Percentiles rank a stretch among this genome's conserved stretches.
Conservation (phyloP, 1,284 basidiomycete species). For the Heterobasidion parviporum region DNA sequence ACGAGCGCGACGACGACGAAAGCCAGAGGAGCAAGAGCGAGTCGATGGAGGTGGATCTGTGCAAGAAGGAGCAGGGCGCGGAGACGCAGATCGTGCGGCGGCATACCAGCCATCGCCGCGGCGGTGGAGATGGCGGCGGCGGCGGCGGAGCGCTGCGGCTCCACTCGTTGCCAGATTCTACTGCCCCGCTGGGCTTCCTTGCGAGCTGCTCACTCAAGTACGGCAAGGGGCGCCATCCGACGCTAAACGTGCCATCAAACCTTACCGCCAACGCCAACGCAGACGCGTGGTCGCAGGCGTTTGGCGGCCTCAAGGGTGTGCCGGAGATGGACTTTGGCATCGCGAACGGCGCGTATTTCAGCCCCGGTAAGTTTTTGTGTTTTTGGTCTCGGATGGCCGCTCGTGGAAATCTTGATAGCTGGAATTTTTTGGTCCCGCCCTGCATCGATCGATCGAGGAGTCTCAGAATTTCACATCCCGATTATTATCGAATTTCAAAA, state of each 20-base stretch:
- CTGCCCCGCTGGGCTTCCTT: conserved; percentile 22
- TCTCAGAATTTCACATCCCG: too few relatives aligned
- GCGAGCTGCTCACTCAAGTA: conserved; percentile 20
- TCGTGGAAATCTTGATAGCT: too few relatives aligned
- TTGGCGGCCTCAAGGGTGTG: conserved; percentile 3
- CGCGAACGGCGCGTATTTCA: conserved; percentile 20
- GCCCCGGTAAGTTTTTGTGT: conserved; percentile 12
- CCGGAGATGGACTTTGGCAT: conserved; percentile 11
- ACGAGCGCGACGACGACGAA: conserved; percentile 18
- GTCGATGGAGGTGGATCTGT: neutral
- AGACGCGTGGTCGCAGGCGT: neutral
- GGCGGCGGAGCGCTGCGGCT: conserved; percentile 3
- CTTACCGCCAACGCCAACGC: neutral
- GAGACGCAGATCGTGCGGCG: conserved; percentile 15
- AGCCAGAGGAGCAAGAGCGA: too few relatives aligned
- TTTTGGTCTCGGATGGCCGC: too few relatives aligned
- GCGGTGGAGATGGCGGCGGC: neutral
- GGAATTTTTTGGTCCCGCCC: too few relatives aligned
- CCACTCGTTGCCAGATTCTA: conserved; percentile 13
- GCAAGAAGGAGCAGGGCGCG: neutral
- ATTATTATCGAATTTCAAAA: too few relatives aligned
- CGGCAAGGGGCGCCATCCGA: conserved; percentile 6
- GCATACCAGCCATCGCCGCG: neutral
- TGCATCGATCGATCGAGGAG: too few relatives aligned
- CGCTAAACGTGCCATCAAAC: neutral